Evolutionary conservation across 371 early-diverging fungal genomes (phyloP).

Genomic region (Rhizopus microsporus): DNA sequence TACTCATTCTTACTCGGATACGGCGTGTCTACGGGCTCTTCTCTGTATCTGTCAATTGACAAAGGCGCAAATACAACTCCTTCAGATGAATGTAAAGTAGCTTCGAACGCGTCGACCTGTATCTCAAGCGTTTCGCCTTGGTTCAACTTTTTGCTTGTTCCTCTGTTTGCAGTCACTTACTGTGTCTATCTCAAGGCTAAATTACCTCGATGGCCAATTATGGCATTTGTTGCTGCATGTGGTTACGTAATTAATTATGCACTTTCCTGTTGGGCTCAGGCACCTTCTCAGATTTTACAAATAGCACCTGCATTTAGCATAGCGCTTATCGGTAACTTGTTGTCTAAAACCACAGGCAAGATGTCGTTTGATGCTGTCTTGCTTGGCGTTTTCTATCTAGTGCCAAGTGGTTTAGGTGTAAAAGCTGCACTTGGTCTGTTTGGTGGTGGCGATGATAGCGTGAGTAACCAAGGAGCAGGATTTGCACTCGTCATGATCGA

Average conservation of each 20-base stretch:
- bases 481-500: conserved; percentile 56
- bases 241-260: conserved; percentile 40
- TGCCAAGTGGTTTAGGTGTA: conserved; percentile 57
- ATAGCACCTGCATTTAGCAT: conserved; percentile 55
- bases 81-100: conserved; percentile 17
- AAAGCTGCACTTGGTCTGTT: conserved; percentile 48
- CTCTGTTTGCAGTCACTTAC: conserved; percentile 43
- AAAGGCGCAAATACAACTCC: conserved; percentile 1
- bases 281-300: conserved; percentile 46
- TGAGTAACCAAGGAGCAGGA: conserved; percentile 40
- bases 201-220: conserved; percentile 39
- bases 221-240: conserved; percentile 33
- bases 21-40: conserved; percentile 76
- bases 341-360: conserved; percentile 53
- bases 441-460: conserved; percentile 30
- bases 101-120: conserved; percentile 28
- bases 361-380: conserved; percentile 60
- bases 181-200: conserved; percentile 42
- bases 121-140: conserved; percentile 27
- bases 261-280: conserved; percentile 43
- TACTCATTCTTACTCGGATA: conserved; percentile 78
- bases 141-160: conserved; percentile 42
- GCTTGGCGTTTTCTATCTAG: conserved; percentile 54
- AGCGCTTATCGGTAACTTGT: conserved; percentile 57
- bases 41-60: conserved; percentile 45